phyloP scores from a whole-genome alignment of 192 early-diverging fungal genomes.

The Chytriomyces hyalinus region DNA sequence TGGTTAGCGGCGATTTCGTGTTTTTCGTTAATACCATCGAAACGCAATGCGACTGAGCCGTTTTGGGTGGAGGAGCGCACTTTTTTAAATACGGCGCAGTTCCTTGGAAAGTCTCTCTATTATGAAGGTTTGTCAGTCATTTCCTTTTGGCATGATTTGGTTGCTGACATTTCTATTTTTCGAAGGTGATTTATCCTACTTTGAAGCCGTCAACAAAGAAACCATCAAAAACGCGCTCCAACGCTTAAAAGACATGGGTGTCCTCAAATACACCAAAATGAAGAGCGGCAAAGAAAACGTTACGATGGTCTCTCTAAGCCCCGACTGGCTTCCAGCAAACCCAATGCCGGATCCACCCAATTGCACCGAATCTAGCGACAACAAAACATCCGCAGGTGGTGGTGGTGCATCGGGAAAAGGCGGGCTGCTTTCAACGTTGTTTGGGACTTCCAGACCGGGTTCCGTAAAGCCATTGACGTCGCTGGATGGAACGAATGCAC shows the following conservation, averaged over 20 bases:
- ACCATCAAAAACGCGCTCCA: constrained; percentile 78
- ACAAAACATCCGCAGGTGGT: not conserved
- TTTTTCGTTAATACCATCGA: constrained; percentile 47
- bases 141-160: not conserved
- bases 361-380: not conserved
- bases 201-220: constrained; percentile 86
- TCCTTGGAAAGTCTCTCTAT: constrained; percentile 82
- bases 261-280: constrained; percentile 59
- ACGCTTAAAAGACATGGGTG: constrained; percentile 71
- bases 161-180: not conserved
- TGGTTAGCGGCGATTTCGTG: constrained; percentile 75
- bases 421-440: not conserved
- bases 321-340: constrained; percentile 34
- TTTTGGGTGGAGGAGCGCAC: constrained; percentile 75
- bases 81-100: constrained; percentile 72
- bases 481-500: constrained; percentile 8
- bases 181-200: constrained; percentile 65
- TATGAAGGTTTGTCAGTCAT: constrained; percentile 70
- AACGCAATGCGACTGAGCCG: constrained; percentile 18
- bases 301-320: constrained; percentile 49
- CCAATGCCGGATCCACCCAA: constrained; percentile 46
- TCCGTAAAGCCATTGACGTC: not conserved
- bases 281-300: constrained; percentile 31
- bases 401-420: not conserved
- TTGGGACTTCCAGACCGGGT: not conserved